Evolutionary conservation across 106 monocot genomes (phyloP).

Genomic region (Allium fistulosum): DNA sequence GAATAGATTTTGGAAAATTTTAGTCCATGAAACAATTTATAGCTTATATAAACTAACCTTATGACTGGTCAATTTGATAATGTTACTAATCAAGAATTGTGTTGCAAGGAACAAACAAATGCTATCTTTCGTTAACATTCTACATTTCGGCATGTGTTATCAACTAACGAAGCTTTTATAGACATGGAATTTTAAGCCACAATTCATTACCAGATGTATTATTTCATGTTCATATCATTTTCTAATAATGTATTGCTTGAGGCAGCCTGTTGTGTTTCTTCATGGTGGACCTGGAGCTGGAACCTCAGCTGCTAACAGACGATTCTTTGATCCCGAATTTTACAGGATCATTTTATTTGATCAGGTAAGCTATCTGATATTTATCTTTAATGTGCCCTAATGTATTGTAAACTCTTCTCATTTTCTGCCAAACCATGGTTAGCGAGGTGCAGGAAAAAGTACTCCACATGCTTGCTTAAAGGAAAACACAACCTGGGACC

Average conservation of each 20-base stretch:
- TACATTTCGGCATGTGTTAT: no score
- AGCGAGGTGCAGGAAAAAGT: slow-evolving; percentile 98
- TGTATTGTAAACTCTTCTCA: background rate
- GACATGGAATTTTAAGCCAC: no score
- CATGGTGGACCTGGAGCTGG: slow-evolving; percentile 99
- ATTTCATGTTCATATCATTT: no score
- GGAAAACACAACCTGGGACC: slow-evolving; percentile 97
- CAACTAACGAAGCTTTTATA: no score
- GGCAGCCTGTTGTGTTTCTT: slow-evolving; percentile 91
- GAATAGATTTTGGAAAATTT: no score
- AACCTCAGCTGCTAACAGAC: slow-evolving; percentile 70
- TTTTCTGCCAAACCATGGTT: slow-evolving; percentile 8
- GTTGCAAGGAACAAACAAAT: no score
- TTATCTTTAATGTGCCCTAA: background rate
- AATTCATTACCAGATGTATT: no score
- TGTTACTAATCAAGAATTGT: no score
- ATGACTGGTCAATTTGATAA: no score
- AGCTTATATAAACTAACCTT: no score
- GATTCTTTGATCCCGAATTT: slow-evolving; percentile 91
- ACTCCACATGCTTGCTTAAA: slow-evolving; percentile 98
- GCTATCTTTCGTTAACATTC: no score
- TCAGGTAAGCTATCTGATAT: slow-evolving; percentile 41
- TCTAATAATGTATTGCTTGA: background rate
- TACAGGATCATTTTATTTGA: slow-evolving; percentile 95
- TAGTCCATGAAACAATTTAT: no score